A percentile compares a stretch with the other conserved stretches of the same genome.
Evolutionary conservation across 768 basidiomycete genomes (phyloP).

Genomic region (Fomitopsis pulvina): DNA sequence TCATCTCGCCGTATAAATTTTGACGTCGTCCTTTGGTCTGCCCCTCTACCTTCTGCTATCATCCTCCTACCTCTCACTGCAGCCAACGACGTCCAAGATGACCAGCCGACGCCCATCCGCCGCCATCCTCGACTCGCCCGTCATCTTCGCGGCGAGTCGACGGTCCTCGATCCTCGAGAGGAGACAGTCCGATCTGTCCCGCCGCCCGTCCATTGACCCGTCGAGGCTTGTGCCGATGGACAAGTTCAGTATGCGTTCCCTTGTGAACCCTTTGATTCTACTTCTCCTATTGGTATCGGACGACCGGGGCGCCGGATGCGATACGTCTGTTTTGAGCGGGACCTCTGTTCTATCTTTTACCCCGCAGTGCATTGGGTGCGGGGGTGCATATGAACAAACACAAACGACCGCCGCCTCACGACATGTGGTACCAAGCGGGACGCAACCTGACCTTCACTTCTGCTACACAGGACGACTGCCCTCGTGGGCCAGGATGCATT

Average conservation of each 20-base stretch:
- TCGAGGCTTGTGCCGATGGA: conserved; percentile 73
- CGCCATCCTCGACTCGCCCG: conserved; percentile 13
- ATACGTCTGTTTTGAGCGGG: too few relatives aligned
- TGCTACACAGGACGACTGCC: conserved; percentile 33
- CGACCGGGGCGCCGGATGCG: too few relatives aligned
- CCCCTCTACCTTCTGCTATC: background rate
- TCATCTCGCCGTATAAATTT: background rate
- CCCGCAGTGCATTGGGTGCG: too few relatives aligned
- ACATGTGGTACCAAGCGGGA: too few relatives aligned
- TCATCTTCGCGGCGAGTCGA: conserved; percentile 10
- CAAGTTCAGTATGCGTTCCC: conserved; percentile 38
- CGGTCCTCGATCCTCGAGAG: conserved; percentile 19
- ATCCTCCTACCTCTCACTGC: conserved; percentile 5
- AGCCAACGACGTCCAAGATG: conserved; percentile 3
- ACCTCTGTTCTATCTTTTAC: too few relatives aligned
- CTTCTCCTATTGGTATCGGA: background rate
- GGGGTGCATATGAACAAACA: too few relatives aligned
- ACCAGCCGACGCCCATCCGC: conserved; percentile 5
- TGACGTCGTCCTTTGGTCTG: background rate
- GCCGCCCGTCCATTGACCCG: conserved; percentile 73
- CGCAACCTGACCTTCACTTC: background rate
- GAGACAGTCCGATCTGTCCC: conserved; percentile 22
- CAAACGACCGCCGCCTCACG: too few relatives aligned
- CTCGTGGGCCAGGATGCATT: conserved; percentile 68
- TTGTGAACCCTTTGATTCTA: background rate